Percentiles rank a stretch among this genome's conserved stretches.
Evolutionary conservation across 441 rosid genomes (phyloP).

Genomic region (Populus hybrid): DNA sequence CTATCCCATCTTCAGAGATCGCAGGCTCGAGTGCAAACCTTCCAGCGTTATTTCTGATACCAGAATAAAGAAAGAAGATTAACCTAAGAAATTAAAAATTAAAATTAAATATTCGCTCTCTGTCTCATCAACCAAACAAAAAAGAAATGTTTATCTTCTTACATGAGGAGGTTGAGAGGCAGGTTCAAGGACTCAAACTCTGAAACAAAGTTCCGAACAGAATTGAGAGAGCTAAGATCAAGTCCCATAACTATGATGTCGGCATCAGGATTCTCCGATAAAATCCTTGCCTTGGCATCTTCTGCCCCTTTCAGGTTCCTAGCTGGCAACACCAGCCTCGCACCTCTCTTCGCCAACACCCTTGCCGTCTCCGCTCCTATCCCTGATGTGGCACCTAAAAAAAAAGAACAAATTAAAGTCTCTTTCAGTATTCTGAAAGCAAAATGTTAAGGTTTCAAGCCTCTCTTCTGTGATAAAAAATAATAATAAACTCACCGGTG

Average conservation of each 20-base stretch:
- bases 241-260: slow-evolving; percentile 70
- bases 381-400: slow-evolving; percentile 85
- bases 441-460: background rate
- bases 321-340: slow-evolving; percentile 73
- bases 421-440: background rate
- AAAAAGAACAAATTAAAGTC: background rate
- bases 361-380: slow-evolving; percentile 94
- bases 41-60: slow-evolving; percentile 82
- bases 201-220: slow-evolving; percentile 61
- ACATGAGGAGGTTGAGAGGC: slow-evolving; percentile 93
- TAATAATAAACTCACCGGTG: slow-evolving; percentile 49
- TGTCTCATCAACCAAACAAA: slow-evolving; percentile 24
- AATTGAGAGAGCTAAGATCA: slow-evolving; percentile 80
- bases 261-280: slow-evolving; percentile 63
- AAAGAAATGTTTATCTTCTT: background rate
- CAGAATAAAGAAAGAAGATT: background rate
- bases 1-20: slow-evolving; percentile 83
- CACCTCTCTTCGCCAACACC: slow-evolving; percentile 72
- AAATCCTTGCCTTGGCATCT: slow-evolving; percentile 66
- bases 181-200: slow-evolving; percentile 63
- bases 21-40: slow-evolving; percentile 76
- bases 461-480: background rate
- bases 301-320: slow-evolving; percentile 76
- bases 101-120: background rate
- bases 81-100: background rate